Evolutionary conservation across 192 early-diverging fungal genomes (phyloP).

Genomic region (Coemansia reversa): DNA sequence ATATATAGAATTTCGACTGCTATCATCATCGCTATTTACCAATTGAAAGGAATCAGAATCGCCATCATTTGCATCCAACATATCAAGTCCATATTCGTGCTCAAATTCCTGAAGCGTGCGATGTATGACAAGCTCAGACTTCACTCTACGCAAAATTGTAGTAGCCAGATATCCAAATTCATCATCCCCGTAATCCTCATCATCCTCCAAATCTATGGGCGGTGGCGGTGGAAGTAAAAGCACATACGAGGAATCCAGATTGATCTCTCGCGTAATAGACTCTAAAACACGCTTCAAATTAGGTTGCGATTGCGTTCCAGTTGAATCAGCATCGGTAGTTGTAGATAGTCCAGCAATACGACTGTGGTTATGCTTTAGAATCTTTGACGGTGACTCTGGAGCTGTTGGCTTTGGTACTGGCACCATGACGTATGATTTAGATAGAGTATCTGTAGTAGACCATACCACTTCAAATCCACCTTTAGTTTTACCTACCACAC

Average conservation of each 20-base stretch:
- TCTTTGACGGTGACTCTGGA: conserved; percentile 53
- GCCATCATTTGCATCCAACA: conserved; percentile 16
- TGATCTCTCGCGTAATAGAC: conserved; percentile 55
- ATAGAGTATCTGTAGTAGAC: conserved; percentile 43
- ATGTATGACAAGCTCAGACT: conserved; percentile 46
- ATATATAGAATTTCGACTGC: conserved; percentile 51
- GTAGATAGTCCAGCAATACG: conserved; percentile 7
- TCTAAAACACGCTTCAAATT: conserved; percentile 52
- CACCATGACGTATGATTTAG: conserved; percentile 55
- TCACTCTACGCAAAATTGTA: conserved; percentile 38
- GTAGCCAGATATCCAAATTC: conserved; percentile 50
- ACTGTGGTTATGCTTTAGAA: conserved; percentile 45
- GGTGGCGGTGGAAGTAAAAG: conserved; percentile 51
- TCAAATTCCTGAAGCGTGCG: conserved; percentile 55
- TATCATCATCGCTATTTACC: conserved; percentile 43
- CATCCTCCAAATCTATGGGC: conserved; percentile 31
- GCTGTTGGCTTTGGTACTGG: conserved; percentile 40
- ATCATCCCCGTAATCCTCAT: conserved; percentile 41
- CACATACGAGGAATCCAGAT: conserved; percentile 54
- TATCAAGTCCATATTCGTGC: conserved; percentile 45
- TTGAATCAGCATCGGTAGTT: conserved; percentile 27
- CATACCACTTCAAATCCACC: conserved; percentile 55
- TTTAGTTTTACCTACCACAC: conserved; percentile 50
- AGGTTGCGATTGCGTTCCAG: conserved; percentile 53
- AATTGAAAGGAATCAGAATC: conserved; percentile 55